Percentiles rank a stretch among this genome's conserved stretches.
Conservation (phyloP, 2,329 filamentous ascomycete genomes). For the Arthrobotrys sinensis region DNA sequence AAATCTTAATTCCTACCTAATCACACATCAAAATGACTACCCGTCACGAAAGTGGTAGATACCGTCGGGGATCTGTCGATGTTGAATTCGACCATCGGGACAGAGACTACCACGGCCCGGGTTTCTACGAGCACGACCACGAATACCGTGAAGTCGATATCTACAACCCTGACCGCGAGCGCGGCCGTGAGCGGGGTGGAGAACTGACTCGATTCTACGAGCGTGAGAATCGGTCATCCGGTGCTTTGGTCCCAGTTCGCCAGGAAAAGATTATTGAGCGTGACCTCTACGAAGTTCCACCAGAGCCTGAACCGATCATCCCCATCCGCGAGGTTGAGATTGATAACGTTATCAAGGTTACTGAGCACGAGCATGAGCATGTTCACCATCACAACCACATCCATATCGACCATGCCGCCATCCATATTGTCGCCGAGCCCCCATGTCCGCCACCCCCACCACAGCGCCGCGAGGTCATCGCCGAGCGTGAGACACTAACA, state of each 20-base stretch:
- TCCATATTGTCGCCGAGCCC: slow-evolving; percentile 58
- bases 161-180: slow-evolving; percentile 34
- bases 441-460: slow-evolving; percentile 43
- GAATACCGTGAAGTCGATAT: slow-evolving; percentile 54
- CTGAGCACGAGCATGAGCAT: slow-evolving; percentile 59
- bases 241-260: slow-evolving; percentile 53
- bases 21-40: slow-evolving; percentile 34
- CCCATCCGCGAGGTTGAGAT: slow-evolving; percentile 60
- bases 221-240: slow-evolving; percentile 51
- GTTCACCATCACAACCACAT: slow-evolving; percentile 60
- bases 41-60: slow-evolving; percentile 46
- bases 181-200: slow-evolving; percentile 39
- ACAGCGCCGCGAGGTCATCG: slow-evolving; percentile 40
- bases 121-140: slow-evolving; percentile 55
- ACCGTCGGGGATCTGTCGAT: slow-evolving; percentile 51
- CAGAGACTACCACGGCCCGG: slow-evolving; percentile 47
- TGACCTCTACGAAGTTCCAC: slow-evolving; percentile 59
- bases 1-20: slow-evolving; percentile 12
- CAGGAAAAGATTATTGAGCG: slow-evolving; percentile 61
- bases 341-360: slow-evolving; percentile 57
- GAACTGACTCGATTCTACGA: slow-evolving; percentile 56
- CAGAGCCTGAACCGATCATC: slow-evolving; percentile 55
- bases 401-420: slow-evolving; percentile 60
- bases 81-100: slow-evolving; percentile 59
- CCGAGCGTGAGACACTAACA: slow-evolving; percentile 51